Evolutionary conservation across 1,284 basidiomycete species (phyloP), one percentile per base, ranked within the genome.

Genomic region (Ceratobasidium sp.): DNA sequence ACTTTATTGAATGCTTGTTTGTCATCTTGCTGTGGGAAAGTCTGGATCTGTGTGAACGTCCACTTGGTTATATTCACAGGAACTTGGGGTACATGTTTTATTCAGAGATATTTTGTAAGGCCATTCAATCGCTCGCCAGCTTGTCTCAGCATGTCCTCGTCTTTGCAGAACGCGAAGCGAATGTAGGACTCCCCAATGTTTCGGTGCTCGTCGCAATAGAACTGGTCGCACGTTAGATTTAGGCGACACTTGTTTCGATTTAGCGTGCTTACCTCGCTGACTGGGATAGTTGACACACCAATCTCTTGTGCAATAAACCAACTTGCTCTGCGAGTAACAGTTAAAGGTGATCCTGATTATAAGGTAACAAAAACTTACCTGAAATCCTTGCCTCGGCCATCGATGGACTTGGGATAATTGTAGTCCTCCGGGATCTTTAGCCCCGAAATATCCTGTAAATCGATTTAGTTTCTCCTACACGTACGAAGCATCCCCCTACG

Each of bases 131-230:
- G 89, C 81, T 94, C 91, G 39, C 91, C 91, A 23, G 96, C 96
- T 51, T 86, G 86, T 80, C 87, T 89, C 47, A 98, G 87, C 0
- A 94, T 95, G 56, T 94, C 94, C 33, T 90, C 80, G 81, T 98
- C 96, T 82, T 98, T 98, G 88, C 96, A 97, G 87, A 97, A 98
- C 1, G 95, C 92, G 83, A 98, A 96, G 67, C 96, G 90, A 35
- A 90, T 91, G 82, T 92, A 98, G 73, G 87, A 90, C 83, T 96
- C 95, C 47, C 96, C 96, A 75, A 98, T 94, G 66, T 85, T 84
- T 54, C 90, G 88, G 82, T 98, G 95, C 77, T 94, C 92, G 80
- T 91, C 88, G 81, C 92, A 94, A 85, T 97, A 98, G 84, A 98
- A 98, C 93, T 96, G 78, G n/a, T 20, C 15, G n/a, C 26, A 42